phyloP scores from a whole-genome alignment of 106 monocot species.

The Phalaenopsis aphrodite region DNA sequence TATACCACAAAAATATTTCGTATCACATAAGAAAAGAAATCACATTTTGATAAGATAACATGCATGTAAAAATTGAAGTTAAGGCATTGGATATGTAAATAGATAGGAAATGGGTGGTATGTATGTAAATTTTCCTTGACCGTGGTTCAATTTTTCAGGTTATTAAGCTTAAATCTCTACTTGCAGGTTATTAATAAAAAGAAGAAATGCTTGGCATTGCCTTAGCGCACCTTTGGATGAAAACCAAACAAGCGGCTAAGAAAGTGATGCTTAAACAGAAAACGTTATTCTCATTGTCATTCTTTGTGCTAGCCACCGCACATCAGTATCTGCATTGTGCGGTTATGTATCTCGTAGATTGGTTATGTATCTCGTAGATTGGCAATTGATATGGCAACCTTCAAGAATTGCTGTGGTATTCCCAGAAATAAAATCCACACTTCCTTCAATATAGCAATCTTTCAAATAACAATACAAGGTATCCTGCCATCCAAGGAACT shows the following conservation, averaged over 20 bases:
- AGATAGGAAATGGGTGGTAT: too few relatives aligned
- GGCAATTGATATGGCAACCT: conserved; percentile 91
- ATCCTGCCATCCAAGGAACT: conserved; percentile 37
- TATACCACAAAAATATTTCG: too few relatives aligned
- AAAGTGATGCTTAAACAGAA: conserved; percentile 22
- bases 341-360: conserved; percentile 53
- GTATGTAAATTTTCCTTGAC: too few relatives aligned
- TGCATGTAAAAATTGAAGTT: too few relatives aligned
- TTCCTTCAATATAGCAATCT: conserved; percentile 96
- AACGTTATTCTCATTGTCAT: conserved; percentile 54
- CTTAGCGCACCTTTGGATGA: neutral
- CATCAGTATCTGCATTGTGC: conserved; percentile 20
- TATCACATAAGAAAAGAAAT: too few relatives aligned
- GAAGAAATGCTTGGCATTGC: too few relatives aligned
- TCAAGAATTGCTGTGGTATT: conserved; percentile 90
- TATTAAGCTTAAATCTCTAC: too few relatives aligned
- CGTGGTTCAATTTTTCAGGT: too few relatives aligned
- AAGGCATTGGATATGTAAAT: too few relatives aligned
- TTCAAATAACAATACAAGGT: conserved; percentile 88
- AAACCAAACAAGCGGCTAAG: neutral
- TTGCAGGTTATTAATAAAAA: too few relatives aligned
- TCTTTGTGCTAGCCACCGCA: conserved; percentile 67
- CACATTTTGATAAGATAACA: too few relatives aligned
- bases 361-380: conserved; percentile 88
- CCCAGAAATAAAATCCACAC: conserved; percentile 91